Evolutionary conservation across 2,329 filamentous ascomycete species (phyloP), one percentile per base, ranked within the genome.

Genomic region (Cylindrodendrum hubeiense): DNA sequence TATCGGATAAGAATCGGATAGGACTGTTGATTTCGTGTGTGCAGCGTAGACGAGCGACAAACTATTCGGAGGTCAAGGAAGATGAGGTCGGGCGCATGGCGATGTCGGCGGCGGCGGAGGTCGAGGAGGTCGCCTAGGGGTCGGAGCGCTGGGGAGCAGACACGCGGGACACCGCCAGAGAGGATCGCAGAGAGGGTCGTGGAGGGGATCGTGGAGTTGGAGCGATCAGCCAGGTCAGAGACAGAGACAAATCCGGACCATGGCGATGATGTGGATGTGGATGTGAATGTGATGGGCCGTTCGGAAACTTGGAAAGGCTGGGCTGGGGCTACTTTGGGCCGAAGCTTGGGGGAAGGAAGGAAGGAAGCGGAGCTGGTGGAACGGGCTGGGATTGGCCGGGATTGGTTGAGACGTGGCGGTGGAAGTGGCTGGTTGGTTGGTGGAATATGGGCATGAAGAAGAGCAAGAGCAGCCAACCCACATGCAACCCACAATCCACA

Each of bases 271-370:
- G 39, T 19, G 19, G 19, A 53, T 17, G 37, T n/a, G 37, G 52
- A 50, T 50, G 60, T 47, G 61, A 51, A 58, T 30, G 46, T 41
- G 19, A 64, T 64, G 61, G 61, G 61, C 50, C 61, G 61, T 64
- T 64, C 34, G 53, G 60, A 63, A 63, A 63, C 53, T 56, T 63
- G 55, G 61, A 64, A 64, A 64, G 61, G 61, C 61, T 64, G 61
- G 61, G 61, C 61, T 64, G 55, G 54, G 55, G 55, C 52, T 43
- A 54, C 39, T 26, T 53, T 37, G 54, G 60, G 54, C 54, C 53
- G 61, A 49, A 49, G 46, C 46, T 49, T 49, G 46, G 46, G 44
- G 44, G 44, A 39, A 39, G 37, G 46, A 62, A 61, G 46, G 19
- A 54, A 51, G 21, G 50, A 44, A 53, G 28, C 43, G 61, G 52